These are phyloP conservation scores for Acanthamoeba sp. DNA, from an alignment of 208 protist species.

Conservation along the genomic window DNA sequence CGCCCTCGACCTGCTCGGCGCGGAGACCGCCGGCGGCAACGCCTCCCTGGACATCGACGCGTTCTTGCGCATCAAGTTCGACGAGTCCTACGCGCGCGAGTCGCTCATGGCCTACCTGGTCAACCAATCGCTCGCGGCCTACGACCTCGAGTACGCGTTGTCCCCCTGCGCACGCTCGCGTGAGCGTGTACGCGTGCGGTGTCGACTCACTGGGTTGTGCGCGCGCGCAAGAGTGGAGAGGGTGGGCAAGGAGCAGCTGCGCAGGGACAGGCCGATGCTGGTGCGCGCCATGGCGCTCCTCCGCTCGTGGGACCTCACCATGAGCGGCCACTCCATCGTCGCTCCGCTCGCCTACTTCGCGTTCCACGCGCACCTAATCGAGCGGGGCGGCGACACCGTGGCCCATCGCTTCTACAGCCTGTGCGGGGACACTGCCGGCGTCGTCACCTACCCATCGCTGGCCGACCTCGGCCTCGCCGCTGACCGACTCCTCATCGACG, in stretches of 20 bases:
- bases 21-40: not conserved
- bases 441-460: not conserved
- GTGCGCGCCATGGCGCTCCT: slow-evolving; percentile 7
- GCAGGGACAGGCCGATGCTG: not conserved
- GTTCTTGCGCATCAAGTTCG: slow-evolving; percentile 33
- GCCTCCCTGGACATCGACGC: not conserved
- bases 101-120: slow-evolving; percentile 64
- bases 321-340: not conserved
- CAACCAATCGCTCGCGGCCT: not conserved
- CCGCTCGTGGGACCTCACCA: slow-evolving; percentile 19
- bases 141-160: not conserved
- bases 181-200: not conserved
- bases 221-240: not conserved
- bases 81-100: not conserved
- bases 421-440: not conserved
- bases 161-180: not conserved
- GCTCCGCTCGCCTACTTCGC: slow-evolving; percentile 42
- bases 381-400: not conserved
- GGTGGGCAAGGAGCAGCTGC: not conserved
- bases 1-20: slow-evolving; percentile 25
- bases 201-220: not conserved
- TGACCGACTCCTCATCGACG: not conserved
- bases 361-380: not conserved
- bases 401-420: not conserved
- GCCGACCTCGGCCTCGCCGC: not conserved